Conservation (phyloP, 495 filamentous ascomycete genomes). For the Trichocladium antarcticum region DNA sequence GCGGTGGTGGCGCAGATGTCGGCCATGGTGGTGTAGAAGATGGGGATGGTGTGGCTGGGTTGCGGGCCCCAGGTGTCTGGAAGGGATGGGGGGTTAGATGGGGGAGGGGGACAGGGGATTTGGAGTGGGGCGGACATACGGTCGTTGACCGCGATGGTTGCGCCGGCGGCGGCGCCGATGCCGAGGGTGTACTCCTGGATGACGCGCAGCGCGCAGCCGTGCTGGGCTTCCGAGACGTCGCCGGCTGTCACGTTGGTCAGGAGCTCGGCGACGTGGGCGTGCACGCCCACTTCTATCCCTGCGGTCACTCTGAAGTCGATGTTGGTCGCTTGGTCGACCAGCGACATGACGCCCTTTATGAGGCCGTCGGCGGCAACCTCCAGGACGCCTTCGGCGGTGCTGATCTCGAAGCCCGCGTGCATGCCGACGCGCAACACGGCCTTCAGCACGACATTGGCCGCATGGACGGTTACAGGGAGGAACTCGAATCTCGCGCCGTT, state of each 20-base stretch:
- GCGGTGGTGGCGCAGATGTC: slow-evolving; percentile 33
- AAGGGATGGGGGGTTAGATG: background rate
- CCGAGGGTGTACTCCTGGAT: slow-evolving; percentile 40
- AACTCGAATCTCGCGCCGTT: slow-evolving; percentile 45
- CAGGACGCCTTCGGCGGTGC: background rate
- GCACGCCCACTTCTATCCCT: slow-evolving; percentile 39
- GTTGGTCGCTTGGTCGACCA: too few species aligned
- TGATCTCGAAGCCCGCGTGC: slow-evolving; percentile 34
- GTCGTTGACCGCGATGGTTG: slow-evolving; percentile 32
- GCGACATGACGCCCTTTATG: too few species aligned
- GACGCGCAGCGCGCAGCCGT: slow-evolving; percentile 34
- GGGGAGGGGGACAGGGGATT: background rate
- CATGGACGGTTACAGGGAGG: slow-evolving; percentile 41
- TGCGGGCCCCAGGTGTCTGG: slow-evolving; percentile 40
- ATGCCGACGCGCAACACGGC: slow-evolving; percentile 38
- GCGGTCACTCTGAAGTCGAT: slow-evolving; percentile 16
- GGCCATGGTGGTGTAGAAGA: slow-evolving; percentile 44
- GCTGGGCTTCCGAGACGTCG: background rate
- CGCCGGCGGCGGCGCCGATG: slow-evolving; percentile 42
- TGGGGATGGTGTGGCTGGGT: slow-evolving; percentile 34
- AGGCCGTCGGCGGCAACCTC: background rate
- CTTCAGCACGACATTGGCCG: slow-evolving; percentile 30
- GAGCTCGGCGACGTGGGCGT: slow-evolving; percentile 44
- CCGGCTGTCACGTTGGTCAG: slow-evolving; percentile 36
- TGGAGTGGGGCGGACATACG: background rate